A percentile compares a stretch with the other conserved stretches of the same genome.
Evolutionary conservation across 2,329 filamentous ascomycete species (phyloP).

Genomic region (Phyllosticta citribraziliensis): DNA sequence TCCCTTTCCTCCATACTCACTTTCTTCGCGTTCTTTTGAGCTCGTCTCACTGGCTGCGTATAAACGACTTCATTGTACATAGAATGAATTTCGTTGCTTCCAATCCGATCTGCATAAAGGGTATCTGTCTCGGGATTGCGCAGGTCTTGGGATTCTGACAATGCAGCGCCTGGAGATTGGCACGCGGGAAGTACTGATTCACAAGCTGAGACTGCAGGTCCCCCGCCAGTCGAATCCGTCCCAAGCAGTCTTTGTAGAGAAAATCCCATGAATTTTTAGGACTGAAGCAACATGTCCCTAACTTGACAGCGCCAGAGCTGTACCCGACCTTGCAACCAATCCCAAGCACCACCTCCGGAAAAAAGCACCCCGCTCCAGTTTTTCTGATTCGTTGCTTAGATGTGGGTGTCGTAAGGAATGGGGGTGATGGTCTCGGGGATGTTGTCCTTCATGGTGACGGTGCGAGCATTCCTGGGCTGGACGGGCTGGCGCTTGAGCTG

Average conservation of each 20-base stretch:
- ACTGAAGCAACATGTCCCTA: slow-evolving; percentile 11
- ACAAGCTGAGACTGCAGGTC: background rate
- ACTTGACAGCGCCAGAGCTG: slow-evolving; percentile 10
- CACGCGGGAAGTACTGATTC: background rate
- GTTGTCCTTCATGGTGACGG: slow-evolving; percentile 71
- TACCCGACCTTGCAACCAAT: slow-evolving; percentile 5
- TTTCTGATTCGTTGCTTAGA: slow-evolving; percentile 50
- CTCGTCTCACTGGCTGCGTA: background rate
- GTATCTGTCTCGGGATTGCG: background rate
- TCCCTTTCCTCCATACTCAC: background rate
- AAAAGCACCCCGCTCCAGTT: slow-evolving; percentile 13
- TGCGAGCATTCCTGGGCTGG: slow-evolving; percentile 69
- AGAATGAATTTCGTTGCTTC: background rate
- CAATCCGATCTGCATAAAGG: background rate
- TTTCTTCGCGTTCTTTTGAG: background rate
- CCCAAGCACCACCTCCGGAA: background rate
- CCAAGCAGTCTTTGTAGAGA: background rate
- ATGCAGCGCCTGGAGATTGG: background rate
- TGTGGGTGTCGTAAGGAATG: slow-evolving; percentile 95
- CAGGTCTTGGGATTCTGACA: background rate
- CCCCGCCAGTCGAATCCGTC: background rate
- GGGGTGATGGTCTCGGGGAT: slow-evolving; percentile 84
- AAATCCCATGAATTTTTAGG: slow-evolving; percentile 6
- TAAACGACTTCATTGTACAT: background rate
- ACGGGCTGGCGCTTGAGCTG: slow-evolving; percentile 86